These are phyloP conservation scores for Populus hybrid DNA, from an alignment of 441 rosid species.

Conservation along the genomic window DNA sequence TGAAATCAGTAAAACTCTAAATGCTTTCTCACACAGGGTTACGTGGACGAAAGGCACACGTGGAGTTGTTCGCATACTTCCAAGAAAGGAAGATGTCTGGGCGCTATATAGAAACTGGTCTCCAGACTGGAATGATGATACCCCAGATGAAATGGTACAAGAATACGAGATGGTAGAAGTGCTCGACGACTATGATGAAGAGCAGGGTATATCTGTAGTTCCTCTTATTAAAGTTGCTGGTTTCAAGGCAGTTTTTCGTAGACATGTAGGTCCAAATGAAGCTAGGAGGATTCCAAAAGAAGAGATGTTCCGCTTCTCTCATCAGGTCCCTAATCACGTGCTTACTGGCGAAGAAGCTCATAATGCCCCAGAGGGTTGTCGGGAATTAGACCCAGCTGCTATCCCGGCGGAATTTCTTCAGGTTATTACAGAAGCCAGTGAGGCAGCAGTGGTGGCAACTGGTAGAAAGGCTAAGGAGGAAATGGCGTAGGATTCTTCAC, in stretches of 20 bases:
- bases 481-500: constrained; percentile 1
- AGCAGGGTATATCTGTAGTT: constrained; percentile 45
- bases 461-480: constrained; percentile 23
- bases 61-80: constrained; percentile 68
- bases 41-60: constrained; percentile 67
- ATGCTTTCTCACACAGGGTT: constrained; percentile 82
- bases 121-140: constrained; percentile 65
- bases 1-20: constrained; percentile 48
- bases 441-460: constrained; percentile 19
- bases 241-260: constrained; percentile 63
- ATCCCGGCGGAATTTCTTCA: constrained; percentile 61
- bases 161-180: constrained; percentile 94
- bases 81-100: constrained; percentile 85
- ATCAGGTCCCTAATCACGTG: constrained; percentile 72
- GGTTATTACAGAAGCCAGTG: constrained; percentile 30
- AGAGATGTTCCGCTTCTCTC: constrained; percentile 93
- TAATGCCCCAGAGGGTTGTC: constrained; percentile 59
- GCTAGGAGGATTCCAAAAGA: constrained; percentile 54
- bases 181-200: constrained; percentile 63
- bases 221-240: constrained; percentile 73
- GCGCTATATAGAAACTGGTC: constrained; percentile 93
- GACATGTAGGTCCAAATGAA: constrained; percentile 39
- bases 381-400: constrained; percentile 97
- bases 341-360: constrained; percentile 80
- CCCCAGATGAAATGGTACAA: constrained; percentile 65